These are phyloP conservation scores for Rosa persica DNA, from an alignment of 306 rosid genomes.

Conservation along the genomic window DNA sequence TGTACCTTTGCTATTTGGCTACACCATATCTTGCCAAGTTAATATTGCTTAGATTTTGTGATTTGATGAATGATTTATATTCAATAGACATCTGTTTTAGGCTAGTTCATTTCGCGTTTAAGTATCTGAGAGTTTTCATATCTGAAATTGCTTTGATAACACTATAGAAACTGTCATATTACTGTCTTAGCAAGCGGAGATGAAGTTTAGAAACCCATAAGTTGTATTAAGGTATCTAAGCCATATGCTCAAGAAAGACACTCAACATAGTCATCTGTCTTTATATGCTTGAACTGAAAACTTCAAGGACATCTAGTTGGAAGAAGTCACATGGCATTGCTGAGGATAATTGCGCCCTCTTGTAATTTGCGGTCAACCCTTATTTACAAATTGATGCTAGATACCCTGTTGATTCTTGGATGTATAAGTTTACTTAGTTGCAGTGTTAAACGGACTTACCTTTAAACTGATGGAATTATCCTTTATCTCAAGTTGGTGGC, in stretches of 20 bases:
- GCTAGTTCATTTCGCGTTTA: background rate
- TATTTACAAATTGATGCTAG: background rate
- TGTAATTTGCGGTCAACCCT: background rate
- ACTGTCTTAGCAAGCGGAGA: constrained; percentile 20
- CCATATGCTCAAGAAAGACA: background rate
- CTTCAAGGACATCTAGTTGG: background rate
- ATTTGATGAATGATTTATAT: constrained; percentile 17
- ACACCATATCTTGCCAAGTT: constrained; percentile 20
- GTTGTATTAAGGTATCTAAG: constrained; percentile 4
- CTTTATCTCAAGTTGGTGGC: constrained; percentile 82
- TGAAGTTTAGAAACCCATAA: background rate
- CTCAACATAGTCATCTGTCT: constrained; percentile 4
- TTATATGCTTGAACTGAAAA: background rate
- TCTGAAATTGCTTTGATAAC: constrained; percentile 11
- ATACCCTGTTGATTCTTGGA: constrained; percentile 13
- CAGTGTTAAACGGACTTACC: constrained; percentile 27
- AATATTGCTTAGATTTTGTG: constrained; percentile 5
- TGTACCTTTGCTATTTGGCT: constrained; percentile 14
- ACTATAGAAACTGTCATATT: background rate
- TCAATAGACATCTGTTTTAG: constrained; percentile 14
- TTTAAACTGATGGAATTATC: constrained; percentile 48
- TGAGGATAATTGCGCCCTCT: background rate
- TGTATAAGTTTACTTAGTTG: constrained; percentile 5
- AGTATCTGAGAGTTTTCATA: constrained; percentile 5
- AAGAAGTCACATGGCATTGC: background rate